These are phyloP conservation scores for Fusarium sp. DNA, from an alignment of 2,329 filamentous ascomycete species.

Conservation along the genomic window DNA sequence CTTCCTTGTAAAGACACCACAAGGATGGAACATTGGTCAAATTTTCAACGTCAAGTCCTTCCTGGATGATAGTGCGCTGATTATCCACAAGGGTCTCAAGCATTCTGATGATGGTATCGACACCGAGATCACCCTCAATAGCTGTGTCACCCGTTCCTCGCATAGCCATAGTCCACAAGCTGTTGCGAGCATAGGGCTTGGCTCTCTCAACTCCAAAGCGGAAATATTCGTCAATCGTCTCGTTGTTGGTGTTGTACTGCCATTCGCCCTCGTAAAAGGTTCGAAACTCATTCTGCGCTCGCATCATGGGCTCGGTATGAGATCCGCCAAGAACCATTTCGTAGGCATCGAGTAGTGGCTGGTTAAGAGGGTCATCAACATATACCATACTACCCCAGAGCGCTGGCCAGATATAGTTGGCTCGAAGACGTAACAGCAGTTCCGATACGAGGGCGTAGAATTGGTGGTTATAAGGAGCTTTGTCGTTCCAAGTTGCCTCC, in stretches of 20 bases:
- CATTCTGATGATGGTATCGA: constrained; percentile 60
- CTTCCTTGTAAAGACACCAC: constrained; percentile 77
- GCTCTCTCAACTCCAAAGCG: constrained; percentile 75
- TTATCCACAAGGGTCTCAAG: constrained; percentile 42
- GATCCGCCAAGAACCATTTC: constrained; percentile 81
- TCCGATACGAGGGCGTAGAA: constrained; percentile 81
- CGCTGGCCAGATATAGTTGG: constrained; percentile 83
- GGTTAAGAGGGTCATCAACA: constrained; percentile 78
- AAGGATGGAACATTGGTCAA: constrained; percentile 60
- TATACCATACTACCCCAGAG: constrained; percentile 81
- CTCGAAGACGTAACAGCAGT: constrained; percentile 76
- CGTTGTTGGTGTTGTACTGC: constrained; percentile 79
- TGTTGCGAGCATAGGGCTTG: constrained; percentile 74
- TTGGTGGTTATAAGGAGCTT: constrained; percentile 72
- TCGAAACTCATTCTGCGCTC: constrained; percentile 70
- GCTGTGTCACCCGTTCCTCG: constrained; percentile 77
- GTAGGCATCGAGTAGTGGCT: constrained; percentile 79
- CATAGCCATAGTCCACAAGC: constrained; percentile 79
- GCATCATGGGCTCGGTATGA: constrained; percentile 81
- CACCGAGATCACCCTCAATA: constrained; percentile 65
- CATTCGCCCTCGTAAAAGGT: constrained; percentile 72
- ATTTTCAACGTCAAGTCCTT: constrained; percentile 20
- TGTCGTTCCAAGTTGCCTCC: constrained; percentile 54
- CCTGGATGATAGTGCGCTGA: constrained; percentile 57
- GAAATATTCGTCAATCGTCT: constrained; percentile 78